These are phyloP conservation scores for Ammopiptanthus mongolicus DNA, from an alignment of 306 rosid species.

Conservation along the genomic window DNA sequence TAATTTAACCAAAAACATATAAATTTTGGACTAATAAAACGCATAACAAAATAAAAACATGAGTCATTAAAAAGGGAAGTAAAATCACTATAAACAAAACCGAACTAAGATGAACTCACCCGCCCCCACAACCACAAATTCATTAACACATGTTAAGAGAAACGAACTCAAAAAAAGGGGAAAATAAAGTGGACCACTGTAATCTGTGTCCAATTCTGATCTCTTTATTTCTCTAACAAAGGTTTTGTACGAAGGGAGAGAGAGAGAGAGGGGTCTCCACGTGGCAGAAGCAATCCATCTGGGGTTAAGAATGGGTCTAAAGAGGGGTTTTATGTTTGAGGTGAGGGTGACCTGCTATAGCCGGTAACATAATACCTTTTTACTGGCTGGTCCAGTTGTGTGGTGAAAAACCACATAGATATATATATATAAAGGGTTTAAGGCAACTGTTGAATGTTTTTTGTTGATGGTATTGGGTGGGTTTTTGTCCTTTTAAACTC, in stretches of 20 bases:
- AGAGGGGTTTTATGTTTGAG: conserved; percentile 21
- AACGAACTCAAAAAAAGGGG: background rate
- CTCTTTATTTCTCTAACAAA: background rate
- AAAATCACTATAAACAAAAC: background rate
- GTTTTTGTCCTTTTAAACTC: conserved; percentile 36
- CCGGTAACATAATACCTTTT: conserved; percentile 31
- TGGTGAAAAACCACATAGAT: conserved; percentile 45
- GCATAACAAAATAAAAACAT: background rate
- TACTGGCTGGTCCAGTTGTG: conserved; percentile 54
- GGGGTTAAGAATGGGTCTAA: conserved; percentile 48
- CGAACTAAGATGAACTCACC: background rate
- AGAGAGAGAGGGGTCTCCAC: conserved; percentile 42
- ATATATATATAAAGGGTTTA: conserved; percentile 58
- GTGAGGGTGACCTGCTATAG: conserved; percentile 27
- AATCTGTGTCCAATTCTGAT: conserved; percentile 16
- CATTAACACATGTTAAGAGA: background rate
- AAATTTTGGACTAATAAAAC: background rate
- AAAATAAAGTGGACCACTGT: conserved; percentile 22
- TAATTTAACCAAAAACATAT: background rate
- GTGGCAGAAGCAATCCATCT: conserved; percentile 33
- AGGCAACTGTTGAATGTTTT: conserved; percentile 57
- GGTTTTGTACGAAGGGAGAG: conserved; percentile 16
- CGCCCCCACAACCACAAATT: background rate
- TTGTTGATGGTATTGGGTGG: conserved; percentile 38
- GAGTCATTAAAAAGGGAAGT: background rate